Percentiles rank a stretch among this genome's conserved stretches.
Evolutionary conservation across 352 stramenopile genomes (phyloP).

Genomic region (Phytopythium oedochilum): DNA sequence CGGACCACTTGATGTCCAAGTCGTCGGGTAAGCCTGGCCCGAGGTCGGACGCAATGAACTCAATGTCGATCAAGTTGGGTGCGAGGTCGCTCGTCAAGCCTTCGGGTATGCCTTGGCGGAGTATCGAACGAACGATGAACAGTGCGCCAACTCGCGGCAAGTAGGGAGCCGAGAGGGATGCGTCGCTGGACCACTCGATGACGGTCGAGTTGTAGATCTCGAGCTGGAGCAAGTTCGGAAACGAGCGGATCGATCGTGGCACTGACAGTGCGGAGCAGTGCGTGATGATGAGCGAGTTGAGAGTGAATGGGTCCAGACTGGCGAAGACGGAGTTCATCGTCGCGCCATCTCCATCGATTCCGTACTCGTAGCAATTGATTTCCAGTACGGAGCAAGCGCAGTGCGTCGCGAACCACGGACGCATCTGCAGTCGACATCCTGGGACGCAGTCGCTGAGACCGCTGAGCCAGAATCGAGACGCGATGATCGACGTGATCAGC

Average conservation of each 20-base stretch:
- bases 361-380: slow-evolving; percentile 31
- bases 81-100: slow-evolving; percentile 28
- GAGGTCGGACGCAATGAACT: slow-evolving; percentile 24
- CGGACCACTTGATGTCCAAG: slow-evolving; percentile 22
- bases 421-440: slow-evolving; percentile 37
- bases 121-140: slow-evolving; percentile 22
- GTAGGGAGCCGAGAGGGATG: slow-evolving; percentile 18
- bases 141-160: slow-evolving; percentile 21
- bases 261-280: slow-evolving; percentile 29
- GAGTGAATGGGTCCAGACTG: slow-evolving; percentile 19
- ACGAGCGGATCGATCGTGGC: slow-evolving; percentile 17
- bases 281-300: slow-evolving; percentile 43
- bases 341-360: slow-evolving; percentile 13
- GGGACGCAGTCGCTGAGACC: slow-evolving; percentile 10
- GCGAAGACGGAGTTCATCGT: slow-evolving; percentile 19
- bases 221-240: slow-evolving; percentile 26
- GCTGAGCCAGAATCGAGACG: slow-evolving; percentile 21
- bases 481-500: slow-evolving; percentile 23
- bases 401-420: slow-evolving; percentile 31
- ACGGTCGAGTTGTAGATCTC: slow-evolving; percentile 46
- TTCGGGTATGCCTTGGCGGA: slow-evolving; percentile 18
- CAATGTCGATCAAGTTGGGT: slow-evolving; percentile 23
- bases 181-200: slow-evolving; percentile 17
- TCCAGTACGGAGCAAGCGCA: slow-evolving; percentile 44
- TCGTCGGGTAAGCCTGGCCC: slow-evolving; percentile 13